Base-by-base conservation (phyloP, 2,329 filamentous ascomycete species). In the Cryphonectria radicalis region DNA sequence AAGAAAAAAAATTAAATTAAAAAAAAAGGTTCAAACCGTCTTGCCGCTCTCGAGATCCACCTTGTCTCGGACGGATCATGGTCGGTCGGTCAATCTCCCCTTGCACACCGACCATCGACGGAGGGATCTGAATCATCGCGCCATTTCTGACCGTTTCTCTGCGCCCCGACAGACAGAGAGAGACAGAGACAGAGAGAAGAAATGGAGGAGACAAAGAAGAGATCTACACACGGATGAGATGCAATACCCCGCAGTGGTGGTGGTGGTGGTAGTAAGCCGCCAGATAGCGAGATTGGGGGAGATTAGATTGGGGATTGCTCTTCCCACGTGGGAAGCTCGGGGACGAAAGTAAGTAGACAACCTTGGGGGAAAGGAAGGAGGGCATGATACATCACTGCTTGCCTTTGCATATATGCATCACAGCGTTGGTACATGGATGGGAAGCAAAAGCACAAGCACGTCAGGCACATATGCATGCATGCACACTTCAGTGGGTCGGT, bases 91-190 rank as follows among this genome's bases (percentile, higher is more conserved):
- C 46, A 19, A 37, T 17, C 32, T 35, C 32, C 32, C 55, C 55
- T 59, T 59, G 55, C 55, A 62, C 59, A 62, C 59, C 59, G 59
- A 62, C 25, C 55, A 59, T 59, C 25, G 55, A 59, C 28, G 25
- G 55, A 59, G 55, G 25, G 11, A 35, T 35, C 55, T 35, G 28
- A 59, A 59, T 59, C 55, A 59, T 59, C 4, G 28, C 55, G 28
- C 55, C 55, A 59, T 35, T 59, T 32, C 25, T n/a, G 19, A n/a
- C 22, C 46, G 46, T 32, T 59, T 28, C 55, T 59, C 55, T 59
- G 55, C 25, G 5, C 55, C 55, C 28, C 4, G n/a, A 28, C 4
- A 8, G 22, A 50, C 2, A n/a, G 19, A 4, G 22, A n/a, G 22
- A 50, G 4, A 6, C 1, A 46, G 17, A 8, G 22, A 50, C 2